Percentiles rank a stretch among this genome's conserved stretches.
phyloP scores from a whole-genome alignment of 768 basidiomycete genomes.

The Tulasnella sp. region DNA sequence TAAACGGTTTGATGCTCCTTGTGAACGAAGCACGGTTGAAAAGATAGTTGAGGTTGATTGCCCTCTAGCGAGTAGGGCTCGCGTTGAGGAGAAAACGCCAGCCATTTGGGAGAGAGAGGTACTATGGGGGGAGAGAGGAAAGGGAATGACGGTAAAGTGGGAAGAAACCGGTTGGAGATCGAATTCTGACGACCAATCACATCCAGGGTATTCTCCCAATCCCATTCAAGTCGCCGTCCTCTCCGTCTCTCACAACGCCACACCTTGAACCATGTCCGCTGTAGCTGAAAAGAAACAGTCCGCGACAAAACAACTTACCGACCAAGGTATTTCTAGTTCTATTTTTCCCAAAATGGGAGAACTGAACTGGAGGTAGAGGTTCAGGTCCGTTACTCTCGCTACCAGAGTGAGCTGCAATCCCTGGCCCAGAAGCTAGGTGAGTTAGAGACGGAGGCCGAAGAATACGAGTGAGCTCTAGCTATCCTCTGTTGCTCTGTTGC shows the following conservation, averaged over 20 bases:
- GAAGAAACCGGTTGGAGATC: slow-evolving; percentile 3
- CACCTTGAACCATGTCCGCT: slow-evolving; percentile 33
- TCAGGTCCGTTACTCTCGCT: slow-evolving; percentile 69
- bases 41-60: not conserved
- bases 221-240: slow-evolving; percentile 13
- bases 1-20: slow-evolving; percentile 11
- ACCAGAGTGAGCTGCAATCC: slow-evolving; percentile 85
- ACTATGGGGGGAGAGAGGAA: not conserved
- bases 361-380: slow-evolving; percentile 46
- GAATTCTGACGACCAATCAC: slow-evolving; percentile 7
- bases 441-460: slow-evolving; percentile 91
- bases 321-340: slow-evolving; percentile 53
- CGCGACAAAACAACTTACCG: slow-evolving; percentile 41
- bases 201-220: not conserved
- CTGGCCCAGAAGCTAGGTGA: slow-evolving; percentile 92
- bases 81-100: not conserved
- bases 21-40: not conserved
- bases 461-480: slow-evolving; percentile 66
- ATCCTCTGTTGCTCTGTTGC: not conserved
- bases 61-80: not conserved
- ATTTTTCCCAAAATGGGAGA: slow-evolving; percentile 36
- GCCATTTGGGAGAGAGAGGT: not conserved
- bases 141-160: slow-evolving; percentile 1
- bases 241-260: slow-evolving; percentile 28
- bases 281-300: slow-evolving; percentile 47